Base-by-base conservation (phyloP, 257 asterid genomes). In the Verbena officinalis region DNA sequence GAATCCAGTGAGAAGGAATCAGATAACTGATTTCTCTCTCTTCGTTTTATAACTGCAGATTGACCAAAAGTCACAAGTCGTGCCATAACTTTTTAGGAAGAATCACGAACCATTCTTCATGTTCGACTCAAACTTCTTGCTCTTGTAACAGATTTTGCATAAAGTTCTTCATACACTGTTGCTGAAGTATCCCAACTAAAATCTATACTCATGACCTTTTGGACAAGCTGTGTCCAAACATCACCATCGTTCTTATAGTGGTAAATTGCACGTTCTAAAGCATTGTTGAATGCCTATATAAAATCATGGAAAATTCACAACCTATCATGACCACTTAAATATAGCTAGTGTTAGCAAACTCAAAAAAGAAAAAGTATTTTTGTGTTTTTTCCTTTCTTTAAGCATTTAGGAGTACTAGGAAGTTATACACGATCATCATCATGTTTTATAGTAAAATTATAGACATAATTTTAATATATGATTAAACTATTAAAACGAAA, bases 101-200 rank as follows among this genome's bases (percentile, higher is more conserved):
- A 57, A n/a, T 9, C 45, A 51, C 33, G 48, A 49, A 62, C 9
- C 31, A 11, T 33, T 5, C 66, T 52, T 75, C 72, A 76, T 57
- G 72, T 43, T 63, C 65, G 82, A 33, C 39, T 66, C 60, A 78
- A 65, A 65, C 74, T 59, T 82, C 86, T 80, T 61, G 96, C 91
- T 73, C 89, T 81, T 72, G 82, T 74, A 36, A 78, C 83, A 55
- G 98, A 83, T 76, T 71, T 93, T 63, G 30, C 68, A 55, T 93
- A 93, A 75, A 90, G 96, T 62, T 90, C 89, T 79, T 84, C 97
- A n/a, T 93, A 93, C 52, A 82, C 34, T 16, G 85, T 62, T 58
- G 99, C 87, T 52, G 99, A 93, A 17, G 95, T 40, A 52, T 85
- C 90, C 99, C 99, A 93, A 73, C 99, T 93, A 55, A 90, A 90